Evolutionary conservation across 257 asterid genomes (phyloP).

Genomic region (Nicotiana otophora): DNA sequence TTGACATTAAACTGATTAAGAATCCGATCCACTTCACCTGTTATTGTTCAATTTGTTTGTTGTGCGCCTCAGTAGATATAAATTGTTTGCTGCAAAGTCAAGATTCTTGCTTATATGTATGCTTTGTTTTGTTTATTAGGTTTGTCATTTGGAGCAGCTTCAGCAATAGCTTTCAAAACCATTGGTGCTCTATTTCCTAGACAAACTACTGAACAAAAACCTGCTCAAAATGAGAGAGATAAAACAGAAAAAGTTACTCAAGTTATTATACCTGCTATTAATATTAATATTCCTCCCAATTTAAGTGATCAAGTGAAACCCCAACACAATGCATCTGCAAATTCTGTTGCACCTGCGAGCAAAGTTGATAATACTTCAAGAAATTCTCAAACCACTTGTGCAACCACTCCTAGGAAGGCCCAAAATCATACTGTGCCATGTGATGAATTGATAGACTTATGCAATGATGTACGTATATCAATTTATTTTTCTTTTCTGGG

Average conservation of each 20-base stretch:
- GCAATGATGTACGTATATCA: background rate
- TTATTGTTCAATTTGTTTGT: too few relatives aligned
- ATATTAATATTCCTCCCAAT: background rate
- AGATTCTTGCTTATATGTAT: too few relatives aligned
- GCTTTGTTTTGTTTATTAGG: background rate
- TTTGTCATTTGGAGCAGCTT: background rate
- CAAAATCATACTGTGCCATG: background rate
- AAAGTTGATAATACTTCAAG: too few relatives aligned
- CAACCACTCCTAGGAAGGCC: too few relatives aligned
- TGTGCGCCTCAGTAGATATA: too few relatives aligned
- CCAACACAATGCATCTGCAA: background rate
- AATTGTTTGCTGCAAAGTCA: too few relatives aligned
- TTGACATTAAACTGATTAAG: too few relatives aligned
- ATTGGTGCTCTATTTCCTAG: background rate
- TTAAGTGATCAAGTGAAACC: background rate
- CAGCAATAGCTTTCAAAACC: background rate
- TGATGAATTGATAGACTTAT: background rate
- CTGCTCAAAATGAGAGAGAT: background rate
- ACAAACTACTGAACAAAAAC: background rate
- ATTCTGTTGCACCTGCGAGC: background rate
- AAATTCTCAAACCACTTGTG: too few relatives aligned
- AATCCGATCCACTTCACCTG: too few relatives aligned
- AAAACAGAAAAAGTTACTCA: background rate
- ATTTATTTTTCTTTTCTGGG: too few relatives aligned
- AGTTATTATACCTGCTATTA: background rate